Base-by-base conservation (phyloP, 768 basidiomycete genomes). In the Rhodosporidiobolus sp. region DNA sequence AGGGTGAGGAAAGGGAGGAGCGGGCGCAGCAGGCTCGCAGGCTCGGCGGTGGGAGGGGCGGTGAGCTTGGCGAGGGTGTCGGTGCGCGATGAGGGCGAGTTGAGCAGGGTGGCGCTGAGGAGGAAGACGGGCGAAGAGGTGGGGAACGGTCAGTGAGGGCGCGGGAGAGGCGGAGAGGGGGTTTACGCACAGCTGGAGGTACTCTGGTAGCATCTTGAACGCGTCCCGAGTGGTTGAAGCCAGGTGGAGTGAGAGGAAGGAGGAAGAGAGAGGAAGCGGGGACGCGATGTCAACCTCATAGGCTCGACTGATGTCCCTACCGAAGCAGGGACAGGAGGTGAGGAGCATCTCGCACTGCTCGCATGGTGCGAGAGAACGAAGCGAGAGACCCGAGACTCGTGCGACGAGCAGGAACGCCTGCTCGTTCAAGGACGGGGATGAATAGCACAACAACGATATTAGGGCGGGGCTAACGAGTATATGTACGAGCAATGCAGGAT, bases 181-280 rank as follows among this genome's bases (percentile, higher is more conserved):
- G 60, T 7, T 17, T 30, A 45, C 65, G 34, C 26, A 67, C 65
- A 67, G 57, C 49, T 67, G 32, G 35, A 60, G 48, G 55, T 59
- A 26, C 16, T 28, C 65, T 5, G 57, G 49, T 0, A 58, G 56
- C 60, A 61, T 49, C 22, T 10, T 35, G 32, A n/a, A 35, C 38
- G 32, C 26, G 34, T 56, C 55, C 17, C 55, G 24, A 45, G 35
- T 30, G 19, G 43, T 35, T 6, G 38, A 53, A 53, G 45, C 3
- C 16, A 11, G 24, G 43, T 24, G 6, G 52, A 45, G 46, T 4
- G 43, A 38, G 55, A 35, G 30, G 43, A 46, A 59, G 43, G 28
- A 46, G 38, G 28, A 46, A 34, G 45, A 59, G 45, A 26, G 38
- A 58, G 30, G 53, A 14, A 56, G 30, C 12, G 11, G 30, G 17